Evolutionary conservation across 257 asterid genomes (phyloP), one percentile per base, ranked within the genome.

Genomic region (Coffea canephora): DNA sequence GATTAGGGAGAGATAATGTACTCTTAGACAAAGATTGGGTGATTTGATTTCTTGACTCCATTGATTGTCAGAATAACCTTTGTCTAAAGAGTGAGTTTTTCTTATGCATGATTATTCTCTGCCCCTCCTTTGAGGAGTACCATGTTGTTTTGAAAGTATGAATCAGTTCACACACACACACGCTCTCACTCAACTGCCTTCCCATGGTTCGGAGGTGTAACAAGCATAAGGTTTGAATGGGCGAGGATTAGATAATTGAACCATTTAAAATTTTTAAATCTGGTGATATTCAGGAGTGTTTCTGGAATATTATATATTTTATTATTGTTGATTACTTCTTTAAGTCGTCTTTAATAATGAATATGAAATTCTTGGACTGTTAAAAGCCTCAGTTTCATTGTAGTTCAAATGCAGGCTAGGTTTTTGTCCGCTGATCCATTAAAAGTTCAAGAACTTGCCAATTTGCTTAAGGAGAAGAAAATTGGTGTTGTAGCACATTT

Each of bases 401-500:
- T 89, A 83, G 83, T 86, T 76, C 43, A 78, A 86, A 82, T 90
- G 91, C 98, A 95, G 99, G 98, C 97, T 54, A 91, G 93, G 78
- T 96, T 92, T 89, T 89, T 96, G 84, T 89, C 83, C 62, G 97
- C 98, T 12, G 91, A 88, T 76, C 92, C 87, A 68, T 85, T 76
- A 61, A 91, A 91, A 84, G 83, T 90, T 80, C 83, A 88, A 83
- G 96, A 94, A 87, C 91, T 94, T 43, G 98, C 88, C 82, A 90
- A 80, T 85, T 81, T 91, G 84, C 94, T 96, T n/a, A 81, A 82
- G 90, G 97, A 91, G 91, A 93, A 92, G 91, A 96, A 90, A 86
- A 96, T 94, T 80, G 99, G 99, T 43, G 87, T 96, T 66, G 99
- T 89, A 81, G 97, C 99, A 12, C 99, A 96, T 81, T 96, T 95